Conservation (phyloP, 2,329 filamentous ascomycete species). For the Aspergillus pseudotamarii region DNA sequence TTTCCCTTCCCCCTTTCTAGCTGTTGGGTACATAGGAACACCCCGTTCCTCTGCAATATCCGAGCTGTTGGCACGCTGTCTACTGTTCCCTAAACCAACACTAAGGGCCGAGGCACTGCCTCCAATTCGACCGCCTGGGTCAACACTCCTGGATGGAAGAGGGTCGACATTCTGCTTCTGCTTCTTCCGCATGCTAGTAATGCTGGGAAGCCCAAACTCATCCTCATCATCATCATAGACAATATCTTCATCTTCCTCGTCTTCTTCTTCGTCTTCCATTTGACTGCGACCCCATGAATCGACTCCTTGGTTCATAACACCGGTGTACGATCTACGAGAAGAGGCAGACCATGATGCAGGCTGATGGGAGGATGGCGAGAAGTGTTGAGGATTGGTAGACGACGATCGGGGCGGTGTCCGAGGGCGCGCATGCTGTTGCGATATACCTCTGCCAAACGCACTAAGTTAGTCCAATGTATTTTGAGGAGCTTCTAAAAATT, state of each 20-base stretch:
- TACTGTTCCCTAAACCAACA: constrained; percentile 44
- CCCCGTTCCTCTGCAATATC: constrained; percentile 93
- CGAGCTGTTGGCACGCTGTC: constrained; percentile 78
- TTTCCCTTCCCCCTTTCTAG: constrained; percentile 90
- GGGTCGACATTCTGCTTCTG: constrained; percentile 48
- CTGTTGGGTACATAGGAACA: constrained; percentile 78
- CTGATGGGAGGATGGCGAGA: constrained; percentile 55
- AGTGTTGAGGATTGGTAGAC: constrained; percentile 56
- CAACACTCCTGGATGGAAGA: constrained; percentile 44
- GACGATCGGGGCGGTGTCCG: constrained; percentile 71
- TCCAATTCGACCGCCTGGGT: constrained; percentile 41
- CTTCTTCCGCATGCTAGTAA: constrained; percentile 86
- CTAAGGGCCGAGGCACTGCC: constrained; percentile 30
- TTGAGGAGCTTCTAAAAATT: neutral
- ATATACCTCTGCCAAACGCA: constrained; percentile 29
- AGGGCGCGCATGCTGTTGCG: constrained; percentile 61
- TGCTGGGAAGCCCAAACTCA: constrained; percentile 90
- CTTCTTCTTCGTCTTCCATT: constrained; percentile 52
- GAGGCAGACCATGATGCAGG: constrained; percentile 46
- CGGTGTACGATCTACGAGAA: constrained; percentile 74
- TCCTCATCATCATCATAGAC: constrained; percentile 88
- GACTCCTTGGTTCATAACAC: constrained; percentile 78
- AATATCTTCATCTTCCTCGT: constrained; percentile 70
- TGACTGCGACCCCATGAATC: constrained; percentile 70
- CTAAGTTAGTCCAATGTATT: neutral